These are phyloP conservation scores for Xerocomus potaroensis DNA, from an alignment of 768 basidiomycete genomes.

Conservation along the genomic window DNA sequence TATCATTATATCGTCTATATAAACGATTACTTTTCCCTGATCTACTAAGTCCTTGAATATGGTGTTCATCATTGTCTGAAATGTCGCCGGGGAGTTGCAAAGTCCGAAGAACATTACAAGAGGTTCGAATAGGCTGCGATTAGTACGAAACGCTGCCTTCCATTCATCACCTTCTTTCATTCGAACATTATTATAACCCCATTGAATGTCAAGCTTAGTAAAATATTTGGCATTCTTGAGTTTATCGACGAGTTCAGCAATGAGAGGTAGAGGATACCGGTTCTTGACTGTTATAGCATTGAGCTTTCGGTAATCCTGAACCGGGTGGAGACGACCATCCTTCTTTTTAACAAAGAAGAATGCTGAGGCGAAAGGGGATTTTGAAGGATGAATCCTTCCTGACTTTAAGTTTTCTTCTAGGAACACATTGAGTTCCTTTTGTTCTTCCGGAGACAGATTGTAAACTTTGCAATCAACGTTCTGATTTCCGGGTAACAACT, in stretches of 20 bases:
- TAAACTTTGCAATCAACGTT: slow-evolving; percentile 3
- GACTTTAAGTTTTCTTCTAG: slow-evolving; percentile 21
- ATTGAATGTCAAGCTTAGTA: not conserved
- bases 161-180: not conserved
- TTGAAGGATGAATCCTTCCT: not conserved
- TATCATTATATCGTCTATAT: not conserved
- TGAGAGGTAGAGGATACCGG: not conserved
- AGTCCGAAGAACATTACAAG: not conserved
- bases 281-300: not conserved
- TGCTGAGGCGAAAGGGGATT: not conserved
- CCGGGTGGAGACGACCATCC: not conserved
- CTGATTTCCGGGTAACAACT: slow-evolving; percentile 2
- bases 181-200: not conserved
- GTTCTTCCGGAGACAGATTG: slow-evolving; percentile 15
- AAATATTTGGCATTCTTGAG: not conserved
- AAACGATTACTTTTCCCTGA: not conserved
- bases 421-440: slow-evolving; percentile 17
- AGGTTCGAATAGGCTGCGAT: not conserved
- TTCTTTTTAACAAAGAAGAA: not conserved
- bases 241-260: not conserved
- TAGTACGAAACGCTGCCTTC: not conserved
- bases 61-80: not conserved
- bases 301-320: not conserved
- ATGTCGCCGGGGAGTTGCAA: not conserved
- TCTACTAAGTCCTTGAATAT: not conserved